Evolutionary conservation across 306 rosid genomes (phyloP), one percentile per base, ranked within the genome.

Genomic region (Inga laurina): DNA sequence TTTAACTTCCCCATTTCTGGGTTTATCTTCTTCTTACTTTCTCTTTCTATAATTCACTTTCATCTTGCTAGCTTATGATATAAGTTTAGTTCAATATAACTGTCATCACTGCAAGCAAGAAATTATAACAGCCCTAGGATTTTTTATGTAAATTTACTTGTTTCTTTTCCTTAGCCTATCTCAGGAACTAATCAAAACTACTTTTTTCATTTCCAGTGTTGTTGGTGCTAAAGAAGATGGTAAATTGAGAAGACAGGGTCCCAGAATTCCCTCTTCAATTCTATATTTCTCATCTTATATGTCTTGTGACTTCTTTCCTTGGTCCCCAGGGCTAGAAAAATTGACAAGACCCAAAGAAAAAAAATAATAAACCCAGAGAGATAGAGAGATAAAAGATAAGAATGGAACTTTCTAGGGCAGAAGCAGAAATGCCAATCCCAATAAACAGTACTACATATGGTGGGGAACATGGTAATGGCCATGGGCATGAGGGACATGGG

Each of bases 401-500:
- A 77, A 45, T 93, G 97, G 97, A 91, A 80, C 87, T 87, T 49
- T 88, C 93, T 19, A 76, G 87, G 71, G 80, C 75, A 81, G 88
- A 87, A 76, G 87, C 80, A 59, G 90, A 90, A 57, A 90, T 90
- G 76, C 86, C 91, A 76, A 88, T 88, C 81, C 95, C 92, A 79
- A 77, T 88, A 84, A 91, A 80, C 81, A 85, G 75, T 45, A 80
- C 67, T 43, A 61, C 61, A 5, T 81, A 78, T 71, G 90, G 76
- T n/a, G 86, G 75, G 75, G 80, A 76, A 27, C 82, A 78, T 27
- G 89, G 83, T 9, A 64, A 85, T 62, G 84, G 85, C 1, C 86
- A 83, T 56, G 88, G 84, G 14, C 90, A 83, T 1, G 75, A 71
- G 65, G 85, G 79, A 0, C 86, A 84, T 57, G 88, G 84, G 8